Evolutionary conservation across 2,329 filamentous ascomycete species (phyloP).

Genomic region (Diplodia intermedia): DNA sequence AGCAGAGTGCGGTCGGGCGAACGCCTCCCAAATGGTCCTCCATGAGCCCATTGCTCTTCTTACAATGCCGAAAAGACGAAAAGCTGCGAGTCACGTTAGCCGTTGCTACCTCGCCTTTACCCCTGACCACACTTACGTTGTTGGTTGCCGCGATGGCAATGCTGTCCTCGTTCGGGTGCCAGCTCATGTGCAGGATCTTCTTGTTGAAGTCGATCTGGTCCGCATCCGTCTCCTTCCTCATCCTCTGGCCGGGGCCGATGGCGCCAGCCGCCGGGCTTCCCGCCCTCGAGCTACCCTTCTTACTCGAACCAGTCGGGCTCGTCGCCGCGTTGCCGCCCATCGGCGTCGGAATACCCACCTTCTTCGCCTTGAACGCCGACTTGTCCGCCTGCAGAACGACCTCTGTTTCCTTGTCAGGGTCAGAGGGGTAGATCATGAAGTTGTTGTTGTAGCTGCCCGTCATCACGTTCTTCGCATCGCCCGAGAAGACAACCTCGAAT

Average conservation of each 20-base stretch:
- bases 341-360: slow-evolving; percentile 95
- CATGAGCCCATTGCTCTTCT: slow-evolving; percentile 33
- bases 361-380: slow-evolving; percentile 99
- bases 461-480: slow-evolving; percentile 98
- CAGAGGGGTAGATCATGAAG: slow-evolving; percentile 99
- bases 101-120: not conserved
- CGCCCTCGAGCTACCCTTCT: slow-evolving; percentile 87
- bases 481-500: slow-evolving; percentile 98
- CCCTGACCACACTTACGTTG: slow-evolving; percentile 75
- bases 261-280: slow-evolving; percentile 79
- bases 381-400: slow-evolving; percentile 98
- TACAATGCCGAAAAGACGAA: slow-evolving; percentile 64
- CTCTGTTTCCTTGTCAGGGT: slow-evolving; percentile 94
- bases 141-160: slow-evolving; percentile 99
- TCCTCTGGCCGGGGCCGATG: slow-evolving; percentile 82
- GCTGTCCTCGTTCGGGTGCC: slow-evolving; percentile 99
- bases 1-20: slow-evolving; percentile 19
- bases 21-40: slow-evolving; percentile 34
- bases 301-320: slow-evolving; percentile 76
- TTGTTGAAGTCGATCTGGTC: slow-evolving; percentile 99
- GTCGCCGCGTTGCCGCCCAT: slow-evolving; percentile 75
- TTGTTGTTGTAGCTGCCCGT: slow-evolving; percentile 99
- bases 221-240: slow-evolving; percentile 98
- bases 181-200: slow-evolving; percentile 99
- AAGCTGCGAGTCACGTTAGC: slow-evolving; percentile 50